Conservation (phyloP, 352 stramenopile species). For the Chrysophaeum taylorii region DNA sequence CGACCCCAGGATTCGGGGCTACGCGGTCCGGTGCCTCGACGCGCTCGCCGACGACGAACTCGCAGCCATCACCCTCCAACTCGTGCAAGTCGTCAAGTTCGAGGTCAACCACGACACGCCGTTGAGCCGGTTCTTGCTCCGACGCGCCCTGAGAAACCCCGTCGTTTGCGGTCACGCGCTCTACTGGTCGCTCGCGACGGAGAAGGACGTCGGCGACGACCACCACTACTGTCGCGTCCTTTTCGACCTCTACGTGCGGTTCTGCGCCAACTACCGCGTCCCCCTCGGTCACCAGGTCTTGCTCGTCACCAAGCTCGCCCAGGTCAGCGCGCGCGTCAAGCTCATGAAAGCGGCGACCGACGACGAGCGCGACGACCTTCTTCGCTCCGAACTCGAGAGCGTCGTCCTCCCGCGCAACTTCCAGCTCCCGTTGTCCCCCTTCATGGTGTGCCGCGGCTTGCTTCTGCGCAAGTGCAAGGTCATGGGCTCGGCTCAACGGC, state of each 20-base stretch:
- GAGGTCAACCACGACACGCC: conserved; percentile 42
- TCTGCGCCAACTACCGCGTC: conserved; percentile 64
- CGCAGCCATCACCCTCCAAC: conserved; percentile 50
- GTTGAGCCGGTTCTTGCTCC: conserved; percentile 41
- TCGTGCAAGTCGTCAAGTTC: conserved; percentile 45
- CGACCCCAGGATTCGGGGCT: conserved; percentile 73
- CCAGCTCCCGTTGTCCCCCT: conserved; percentile 67
- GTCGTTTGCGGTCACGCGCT: conserved; percentile 36
- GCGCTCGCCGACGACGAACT: conserved; percentile 63
- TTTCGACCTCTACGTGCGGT: conserved; percentile 53
- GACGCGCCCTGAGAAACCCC: conserved; percentile 33
- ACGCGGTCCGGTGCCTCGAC: conserved; percentile 74
- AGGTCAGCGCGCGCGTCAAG: conserved; percentile 34
- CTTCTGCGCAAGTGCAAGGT: conserved; percentile 64
- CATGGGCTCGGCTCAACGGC: conserved; percentile 79
- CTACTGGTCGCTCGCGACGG: conserved; percentile 45
- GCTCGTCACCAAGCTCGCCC: conserved; percentile 71
- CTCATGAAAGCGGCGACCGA: conserved; percentile 47
- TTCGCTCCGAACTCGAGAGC: conserved; percentile 47
- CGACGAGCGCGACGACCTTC: conserved; percentile 39
- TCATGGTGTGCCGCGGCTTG: conserved; percentile 59
- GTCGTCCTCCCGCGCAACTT: conserved; percentile 64
- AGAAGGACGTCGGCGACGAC: conserved; percentile 27
- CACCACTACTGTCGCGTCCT: conserved; percentile 29
- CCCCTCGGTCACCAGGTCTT: conserved; percentile 73